Evolutionary conservation across 2,329 filamentous ascomycete genomes (phyloP).

Genomic region (Botrytis porri): DNA sequence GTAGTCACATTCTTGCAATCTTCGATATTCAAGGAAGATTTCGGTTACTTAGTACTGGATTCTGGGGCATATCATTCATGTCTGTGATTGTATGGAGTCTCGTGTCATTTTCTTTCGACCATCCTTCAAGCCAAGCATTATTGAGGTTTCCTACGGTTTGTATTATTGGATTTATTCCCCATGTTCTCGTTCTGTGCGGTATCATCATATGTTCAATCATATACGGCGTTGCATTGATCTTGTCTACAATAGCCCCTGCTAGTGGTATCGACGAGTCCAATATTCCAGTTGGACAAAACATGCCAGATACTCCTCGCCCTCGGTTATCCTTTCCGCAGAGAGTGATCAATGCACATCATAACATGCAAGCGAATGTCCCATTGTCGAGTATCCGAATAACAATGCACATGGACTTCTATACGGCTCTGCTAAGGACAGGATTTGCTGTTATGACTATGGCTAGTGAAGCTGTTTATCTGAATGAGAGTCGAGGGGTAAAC

Average conservation of each 20-base stretch:
- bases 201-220: slow-evolving; percentile 74
- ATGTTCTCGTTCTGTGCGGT: slow-evolving; percentile 79
- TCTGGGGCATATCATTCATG: slow-evolving; percentile 93
- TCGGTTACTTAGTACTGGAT: slow-evolving; percentile 79
- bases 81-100: slow-evolving; percentile 76
- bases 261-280: slow-evolving; percentile 24
- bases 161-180: slow-evolving; percentile 91
- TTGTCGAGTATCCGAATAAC: slow-evolving; percentile 77
- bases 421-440: slow-evolving; percentile 78
- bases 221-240: slow-evolving; percentile 70
- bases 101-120: slow-evolving; percentile 57
- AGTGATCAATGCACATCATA: slow-evolving; percentile 70
- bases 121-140: slow-evolving; percentile 61
- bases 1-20: slow-evolving; percentile 78
- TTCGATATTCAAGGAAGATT: slow-evolving; percentile 75
- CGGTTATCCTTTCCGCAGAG: slow-evolving; percentile 53
- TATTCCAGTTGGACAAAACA: slow-evolving; percentile 41
- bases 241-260: slow-evolving; percentile 64
- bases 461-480: slow-evolving; percentile 92
- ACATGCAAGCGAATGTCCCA: slow-evolving; percentile 89
- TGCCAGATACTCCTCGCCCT: slow-evolving; percentile 30
- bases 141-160: slow-evolving; percentile 90
- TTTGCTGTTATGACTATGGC: slow-evolving; percentile 89
- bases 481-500: slow-evolving; percentile 76
- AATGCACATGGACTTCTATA: slow-evolving; percentile 94